phyloP scores from a whole-genome alignment of 257 asterid genomes.

The Rubia yunnanensis region DNA sequence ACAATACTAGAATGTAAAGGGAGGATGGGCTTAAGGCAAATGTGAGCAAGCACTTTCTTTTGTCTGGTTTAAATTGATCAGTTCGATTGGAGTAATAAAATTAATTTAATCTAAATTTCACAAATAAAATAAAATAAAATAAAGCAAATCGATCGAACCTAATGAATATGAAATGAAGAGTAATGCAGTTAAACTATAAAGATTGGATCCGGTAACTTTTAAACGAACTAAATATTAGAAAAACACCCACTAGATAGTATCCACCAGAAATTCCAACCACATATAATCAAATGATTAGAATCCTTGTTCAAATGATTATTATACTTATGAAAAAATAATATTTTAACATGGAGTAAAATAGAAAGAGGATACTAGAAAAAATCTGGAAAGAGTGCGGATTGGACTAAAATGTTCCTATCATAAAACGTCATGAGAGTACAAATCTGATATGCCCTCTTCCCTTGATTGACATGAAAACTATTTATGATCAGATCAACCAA shows the following conservation, averaged over 20 bases:
- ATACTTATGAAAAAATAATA: background rate
- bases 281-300: background rate
- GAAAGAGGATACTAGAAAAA: background rate
- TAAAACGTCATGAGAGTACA: background rate
- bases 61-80: too few relatives aligned
- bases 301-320: background rate
- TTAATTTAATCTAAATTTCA: too few relatives aligned
- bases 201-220: too few relatives aligned
- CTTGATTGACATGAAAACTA: background rate
- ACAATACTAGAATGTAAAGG: too few relatives aligned
- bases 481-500: background rate
- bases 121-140: too few relatives aligned
- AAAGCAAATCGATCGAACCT: too few relatives aligned
- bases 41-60: too few relatives aligned
- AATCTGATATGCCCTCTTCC: background rate
- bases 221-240: too few relatives aligned
- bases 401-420: background rate
- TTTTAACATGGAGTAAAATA: background rate
- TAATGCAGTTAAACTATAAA: too few relatives aligned
- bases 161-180: too few relatives aligned
- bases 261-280: background rate
- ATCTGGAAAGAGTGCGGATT: background rate
- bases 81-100: too few relatives aligned
- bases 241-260: background rate
- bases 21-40: too few relatives aligned